These are phyloP conservation scores for Xylaria curta DNA, from an alignment of 495 filamentous ascomycete genomes.

Conservation along the genomic window DNA sequence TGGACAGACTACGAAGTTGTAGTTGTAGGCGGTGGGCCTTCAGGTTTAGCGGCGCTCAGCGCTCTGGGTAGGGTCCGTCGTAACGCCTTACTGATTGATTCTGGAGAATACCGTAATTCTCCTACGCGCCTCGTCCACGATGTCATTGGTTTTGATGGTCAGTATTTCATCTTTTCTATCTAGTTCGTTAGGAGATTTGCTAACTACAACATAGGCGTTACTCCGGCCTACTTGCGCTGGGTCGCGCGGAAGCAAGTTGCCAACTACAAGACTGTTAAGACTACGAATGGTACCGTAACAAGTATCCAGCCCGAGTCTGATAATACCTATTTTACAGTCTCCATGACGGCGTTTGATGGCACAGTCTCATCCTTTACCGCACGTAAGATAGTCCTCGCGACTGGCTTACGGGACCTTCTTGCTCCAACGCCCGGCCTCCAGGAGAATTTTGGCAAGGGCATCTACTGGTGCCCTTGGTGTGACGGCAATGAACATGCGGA, in stretches of 20 bases:
- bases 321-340: slow-evolving; percentile 54
- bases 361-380: slow-evolving; percentile 44
- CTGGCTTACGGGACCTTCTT: slow-evolving; percentile 60
- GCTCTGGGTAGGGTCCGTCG: slow-evolving; percentile 60
- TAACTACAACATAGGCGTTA: slow-evolving; percentile 48
- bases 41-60: slow-evolving; percentile 54
- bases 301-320: slow-evolving; percentile 46
- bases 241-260: slow-evolving; percentile 58
- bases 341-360: slow-evolving; percentile 32
- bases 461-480: slow-evolving; percentile 68
- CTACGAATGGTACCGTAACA: slow-evolving; percentile 56
- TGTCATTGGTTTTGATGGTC: slow-evolving; percentile 64
- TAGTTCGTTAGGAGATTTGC: background rate
- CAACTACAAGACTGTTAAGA: slow-evolving; percentile 53
- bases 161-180: background rate
- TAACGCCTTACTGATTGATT: slow-evolving; percentile 59
- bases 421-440: slow-evolving; percentile 56
- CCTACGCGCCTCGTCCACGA: slow-evolving; percentile 62
- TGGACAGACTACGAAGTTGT: slow-evolving; percentile 34
- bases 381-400: slow-evolving; percentile 62
- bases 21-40: slow-evolving; percentile 37
- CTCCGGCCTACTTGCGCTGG: slow-evolving; percentile 56
- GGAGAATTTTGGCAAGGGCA: slow-evolving; percentile 61
- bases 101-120: slow-evolving; percentile 61
- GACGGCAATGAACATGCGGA: slow-evolving; percentile 65